Base-by-base conservation (phyloP, 495 filamentous ascomycete genomes). In the Penicillium diatomitis region DNA sequence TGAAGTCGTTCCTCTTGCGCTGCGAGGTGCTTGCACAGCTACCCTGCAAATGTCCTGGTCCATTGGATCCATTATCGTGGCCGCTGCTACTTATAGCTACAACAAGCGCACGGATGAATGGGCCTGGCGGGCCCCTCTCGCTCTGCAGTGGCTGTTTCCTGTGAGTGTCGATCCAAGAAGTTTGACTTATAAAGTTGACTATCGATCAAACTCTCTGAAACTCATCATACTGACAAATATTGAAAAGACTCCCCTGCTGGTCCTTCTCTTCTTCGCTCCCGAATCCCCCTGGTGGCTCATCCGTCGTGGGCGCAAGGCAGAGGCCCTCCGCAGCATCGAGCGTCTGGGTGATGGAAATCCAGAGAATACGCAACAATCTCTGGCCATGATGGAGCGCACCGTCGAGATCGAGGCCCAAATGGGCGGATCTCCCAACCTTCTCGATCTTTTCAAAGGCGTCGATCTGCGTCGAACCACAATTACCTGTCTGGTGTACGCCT, bases 61-160 rank as follows among this genome's bases (percentile, higher is more conserved):
- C 2, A 67, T 87, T 32, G 85, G 85, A 4, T 77, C 82, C 50
- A 73, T 84, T 39, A 83, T 88, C 49, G 82, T 78, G 7, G 79
- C 80, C 48, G 84, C 75, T 11, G 82, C 83, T 38, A 78, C 85
- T 50, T 80, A 78, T 54, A 69, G 69, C 46, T 77, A 78, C 68
- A 61, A 80, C 41, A 66, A 63, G 27, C 63, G 73, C 2, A 35
- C 55, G 2, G 74, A 77, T 49, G 55, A 80, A 47, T 81, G 77
- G 75, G 66, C 75, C 6, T 82, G 81, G 65, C 66, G 77, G 31
- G 67, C 78, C 2, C 79, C 80, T 5, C 83, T 83, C 53, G 80
- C 80, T 7, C 65, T 86, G 5, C 85, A 88, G 64, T 89, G 85
- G 85, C 80, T 89, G 66, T 89, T 85, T 76, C 84, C 85, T n/a